These are phyloP conservation scores for Eutrema salsugineum DNA, from an alignment of 441 rosid species.

Conservation along the genomic window DNA sequence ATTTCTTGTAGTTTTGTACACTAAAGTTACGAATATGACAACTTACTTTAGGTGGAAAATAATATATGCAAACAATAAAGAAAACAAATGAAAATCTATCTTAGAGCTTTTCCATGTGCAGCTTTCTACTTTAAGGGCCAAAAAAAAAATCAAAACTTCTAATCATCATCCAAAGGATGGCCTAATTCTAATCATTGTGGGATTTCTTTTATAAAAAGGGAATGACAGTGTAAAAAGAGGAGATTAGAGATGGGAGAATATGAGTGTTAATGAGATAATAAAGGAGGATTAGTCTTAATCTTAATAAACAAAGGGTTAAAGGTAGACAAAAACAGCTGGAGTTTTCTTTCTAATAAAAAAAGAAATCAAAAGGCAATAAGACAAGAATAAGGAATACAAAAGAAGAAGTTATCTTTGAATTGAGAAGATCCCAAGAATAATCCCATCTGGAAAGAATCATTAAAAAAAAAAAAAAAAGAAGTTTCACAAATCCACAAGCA, in stretches of 20 bases:
- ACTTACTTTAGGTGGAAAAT: conserved; percentile 26
- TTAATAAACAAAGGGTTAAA: conserved; percentile 22
- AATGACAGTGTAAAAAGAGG: conserved; percentile 26
- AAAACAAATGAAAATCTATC: conserved; percentile 17
- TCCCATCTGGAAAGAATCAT: conserved; percentile 18
- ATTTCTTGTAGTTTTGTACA: neutral
- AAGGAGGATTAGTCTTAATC: conserved; percentile 10
- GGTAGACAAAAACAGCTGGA: conserved; percentile 36
- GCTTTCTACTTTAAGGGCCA: conserved; percentile 12
- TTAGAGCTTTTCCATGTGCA: conserved; percentile 29
- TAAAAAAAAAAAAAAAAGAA: neutral
- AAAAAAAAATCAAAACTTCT: conserved; percentile 23
- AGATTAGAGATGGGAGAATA: conserved; percentile 8
- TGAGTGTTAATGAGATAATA: conserved; percentile 19
- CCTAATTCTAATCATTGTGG: conserved; percentile 24
- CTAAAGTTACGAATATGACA: conserved; percentile 18
- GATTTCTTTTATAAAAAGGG: neutral
- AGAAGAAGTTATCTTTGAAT: conserved; percentile 23
- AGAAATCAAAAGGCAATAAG: conserved; percentile 29
- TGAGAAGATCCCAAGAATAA: conserved; percentile 33
- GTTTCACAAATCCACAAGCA: conserved; percentile 26
- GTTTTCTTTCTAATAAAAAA: neutral
- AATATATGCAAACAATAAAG: neutral
- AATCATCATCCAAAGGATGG: conserved; percentile 22
- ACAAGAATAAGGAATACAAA: conserved; percentile 31